These are phyloP conservation scores for Jacaranda mimosifolia DNA, from an alignment of 257 asterid genomes.

Conservation along the genomic window DNA sequence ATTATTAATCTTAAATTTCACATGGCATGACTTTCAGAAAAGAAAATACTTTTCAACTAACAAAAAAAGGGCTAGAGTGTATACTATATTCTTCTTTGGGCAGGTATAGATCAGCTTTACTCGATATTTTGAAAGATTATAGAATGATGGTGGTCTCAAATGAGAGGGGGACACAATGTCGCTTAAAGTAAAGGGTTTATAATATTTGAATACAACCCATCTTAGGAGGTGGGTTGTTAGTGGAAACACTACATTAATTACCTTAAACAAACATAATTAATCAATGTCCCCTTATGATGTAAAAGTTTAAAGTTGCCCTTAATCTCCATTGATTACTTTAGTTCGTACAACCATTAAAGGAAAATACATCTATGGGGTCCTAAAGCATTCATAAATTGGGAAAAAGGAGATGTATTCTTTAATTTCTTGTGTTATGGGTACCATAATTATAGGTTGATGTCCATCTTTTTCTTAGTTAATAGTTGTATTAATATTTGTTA, in stretches of 20 bases:
- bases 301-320: constrained; percentile 17
- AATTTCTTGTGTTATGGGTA: constrained; percentile 24
- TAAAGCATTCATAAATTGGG: constrained; percentile 25
- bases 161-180: constrained; percentile 66
- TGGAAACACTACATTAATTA: constrained; percentile 56
- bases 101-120: constrained; percentile 38
- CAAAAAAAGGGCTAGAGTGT: constrained; percentile 20
- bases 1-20: constrained; percentile 3
- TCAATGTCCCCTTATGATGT: constrained; percentile 35
- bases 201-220: constrained; percentile 46
- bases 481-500: background rate
- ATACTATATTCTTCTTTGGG: constrained; percentile 30
- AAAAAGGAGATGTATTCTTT: constrained; percentile 19
- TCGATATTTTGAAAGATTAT: constrained; percentile 23
- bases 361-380: constrained; percentile 1
- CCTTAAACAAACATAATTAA: constrained; percentile 41
- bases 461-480: background rate
- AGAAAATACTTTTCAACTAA: constrained; percentile 32
- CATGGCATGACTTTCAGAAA: constrained; percentile 44
- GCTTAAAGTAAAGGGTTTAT: constrained; percentile 50
- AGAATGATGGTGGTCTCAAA: constrained; percentile 60
- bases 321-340: constrained; percentile 33
- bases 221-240: constrained; percentile 58
- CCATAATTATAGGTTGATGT: background rate
- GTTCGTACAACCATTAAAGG: constrained; percentile 30